Percentiles rank a stretch among this genome's conserved stretches.
Conservation (phyloP, 768 basidiomycete genomes). For the Rhodotorula kratochvilovae region DNA sequence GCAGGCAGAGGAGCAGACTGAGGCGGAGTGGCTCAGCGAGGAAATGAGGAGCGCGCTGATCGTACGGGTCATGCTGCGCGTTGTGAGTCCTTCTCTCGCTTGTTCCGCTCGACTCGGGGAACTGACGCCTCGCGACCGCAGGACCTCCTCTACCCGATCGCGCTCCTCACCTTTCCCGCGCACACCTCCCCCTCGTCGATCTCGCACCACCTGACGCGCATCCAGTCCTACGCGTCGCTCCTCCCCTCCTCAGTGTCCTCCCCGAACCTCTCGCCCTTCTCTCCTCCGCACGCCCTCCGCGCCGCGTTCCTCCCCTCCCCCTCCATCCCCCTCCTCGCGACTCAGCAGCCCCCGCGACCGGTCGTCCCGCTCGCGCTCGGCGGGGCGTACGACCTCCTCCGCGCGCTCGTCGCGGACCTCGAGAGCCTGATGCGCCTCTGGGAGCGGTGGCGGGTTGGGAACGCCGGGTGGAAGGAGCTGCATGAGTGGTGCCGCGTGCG, state of each 20-base stretch:
- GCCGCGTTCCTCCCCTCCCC: conserved; percentile 1
- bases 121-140: neutral
- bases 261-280: neutral
- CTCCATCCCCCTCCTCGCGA: conserved; percentile 18
- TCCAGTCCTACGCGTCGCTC: conserved; percentile 6
- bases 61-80: conserved; percentile 9
- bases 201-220: neutral
- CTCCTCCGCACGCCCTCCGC: neutral
- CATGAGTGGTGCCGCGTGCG: conserved; percentile 4
- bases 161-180: conserved; percentile 20
- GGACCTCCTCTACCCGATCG: conserved; percentile 24
- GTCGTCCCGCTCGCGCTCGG: conserved; percentile 3
- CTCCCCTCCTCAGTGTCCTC: neutral
- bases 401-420: neutral
- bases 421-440: conserved; percentile 3
- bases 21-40: neutral
- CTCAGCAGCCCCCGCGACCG: conserved; percentile 15
- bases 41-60: neutral
- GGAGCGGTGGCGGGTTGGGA: conserved; percentile 4
- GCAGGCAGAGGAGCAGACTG: neutral
- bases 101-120: neutral
- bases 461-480: neutral
- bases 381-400: conserved; percentile 6
- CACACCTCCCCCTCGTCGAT: conserved; percentile 18
- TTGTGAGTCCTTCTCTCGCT: conserved; percentile 8